Evolutionary conservation across 73 alveolate species (phyloP), one percentile per base, ranked within the genome.

Genomic region (Paramecium biaurelia): DNA sequence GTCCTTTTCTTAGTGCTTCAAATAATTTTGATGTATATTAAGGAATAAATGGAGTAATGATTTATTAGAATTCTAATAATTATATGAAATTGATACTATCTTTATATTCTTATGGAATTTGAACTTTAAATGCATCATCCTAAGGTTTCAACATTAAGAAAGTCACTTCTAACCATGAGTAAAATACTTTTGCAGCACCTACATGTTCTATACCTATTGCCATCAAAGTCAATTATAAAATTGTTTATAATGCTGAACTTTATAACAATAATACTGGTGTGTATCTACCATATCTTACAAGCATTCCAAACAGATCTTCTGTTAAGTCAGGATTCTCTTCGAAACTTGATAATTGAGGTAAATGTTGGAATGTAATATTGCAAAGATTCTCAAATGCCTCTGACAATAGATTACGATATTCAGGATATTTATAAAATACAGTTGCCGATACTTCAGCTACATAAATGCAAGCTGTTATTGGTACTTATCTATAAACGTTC

Each of bases 291-390:
- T 43, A 79, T 79, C 90, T 79, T 20, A 79, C 90, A 9, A 79
- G 90, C 76, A 79, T 79, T 45, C 90, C 90, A 43, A 79, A 79
- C 6, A 79, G 23, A 79, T 79, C 90, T 47, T 79, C 90, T 12
- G 90, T 79, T 45, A 79, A 79, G 10, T 79, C 90, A 43, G 90
- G 90, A 41, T 79, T 41, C 15, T 79, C 90, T 47, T 79, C 90
- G 14, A 79, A 79, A 47, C 90, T 79, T 45, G 45, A 38, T 18
- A 79, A 34, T 79, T 79, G n/a, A 37, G 90, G 90, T n/a, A 79
- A 45, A 42, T 79, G 76, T 79, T 45, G 12, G 12, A 79, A 79
- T 42, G 90, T 79, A 45, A 79, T 79, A 41, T 42, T 42, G 34
- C 90, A 79, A 0, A 79, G 7, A 45, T 47, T 79, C 15, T 79